A percentile compares a stretch with the other conserved stretches of the same genome.
phyloP scores from a whole-genome alignment of 2,329 filamentous ascomycete genomes.

The Fusarium floridanum region DNA sequence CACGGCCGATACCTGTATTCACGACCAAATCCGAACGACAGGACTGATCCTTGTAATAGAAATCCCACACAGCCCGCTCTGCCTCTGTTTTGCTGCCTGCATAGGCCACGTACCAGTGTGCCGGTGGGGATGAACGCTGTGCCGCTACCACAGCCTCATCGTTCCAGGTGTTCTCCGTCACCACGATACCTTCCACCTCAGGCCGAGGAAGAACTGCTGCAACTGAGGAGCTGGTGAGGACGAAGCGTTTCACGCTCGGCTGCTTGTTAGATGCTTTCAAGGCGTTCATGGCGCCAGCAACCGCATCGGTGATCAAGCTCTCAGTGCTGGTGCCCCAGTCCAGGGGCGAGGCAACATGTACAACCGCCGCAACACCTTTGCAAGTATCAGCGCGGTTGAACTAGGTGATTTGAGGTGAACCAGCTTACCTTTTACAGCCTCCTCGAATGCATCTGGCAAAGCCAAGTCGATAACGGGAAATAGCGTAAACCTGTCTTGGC shows the following conservation, averaged over 20 bases:
- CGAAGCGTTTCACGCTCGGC: not conserved
- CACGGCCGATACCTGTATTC: not conserved
- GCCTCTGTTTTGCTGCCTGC: not conserved
- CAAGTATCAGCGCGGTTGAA: too few relatives aligned
- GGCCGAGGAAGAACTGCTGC: not conserved
- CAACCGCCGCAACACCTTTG: too few relatives aligned
- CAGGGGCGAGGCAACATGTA: not conserved
- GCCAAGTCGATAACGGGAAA: not conserved
- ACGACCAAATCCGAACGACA: not conserved
- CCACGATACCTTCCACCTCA: not conserved
- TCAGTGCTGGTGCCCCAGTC: not conserved
- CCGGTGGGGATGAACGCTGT: not conserved
- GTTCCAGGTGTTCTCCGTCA: not conserved
- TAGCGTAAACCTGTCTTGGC: not conserved
- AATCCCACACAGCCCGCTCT: not conserved
- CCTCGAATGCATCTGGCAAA: not conserved
- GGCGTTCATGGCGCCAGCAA: not conserved
- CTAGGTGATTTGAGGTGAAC: not conserved
- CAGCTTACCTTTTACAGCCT: not conserved
- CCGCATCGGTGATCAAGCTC: not conserved
- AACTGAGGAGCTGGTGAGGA: not conserved
- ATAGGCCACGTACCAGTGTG: not conserved
- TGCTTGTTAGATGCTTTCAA: not conserved
- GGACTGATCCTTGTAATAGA: not conserved
- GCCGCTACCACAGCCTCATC: not conserved